Evolutionary conservation across 164 flowering plant species (phyloP), one percentile per base, ranked within the genome.

Genomic region (Vitis rotundifolia): DNA sequence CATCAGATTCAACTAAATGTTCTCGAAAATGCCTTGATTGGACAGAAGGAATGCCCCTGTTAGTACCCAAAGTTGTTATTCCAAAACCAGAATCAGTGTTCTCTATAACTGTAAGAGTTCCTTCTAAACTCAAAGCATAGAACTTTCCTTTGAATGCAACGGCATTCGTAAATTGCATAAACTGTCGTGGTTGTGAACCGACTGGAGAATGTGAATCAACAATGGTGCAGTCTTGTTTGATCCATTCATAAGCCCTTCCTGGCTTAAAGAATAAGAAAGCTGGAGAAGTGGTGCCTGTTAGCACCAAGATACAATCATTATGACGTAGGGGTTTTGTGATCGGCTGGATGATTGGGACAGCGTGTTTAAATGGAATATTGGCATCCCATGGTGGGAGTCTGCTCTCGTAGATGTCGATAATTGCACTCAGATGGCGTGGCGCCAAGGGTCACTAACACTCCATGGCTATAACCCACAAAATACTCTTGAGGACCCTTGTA

Each of bases 71-170:
- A 8, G 44, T 12, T 19, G 66, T 61, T 8, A 69, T 67, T 47
- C 53, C 9, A 8, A 55, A 69, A 31, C 22, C 7, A 59, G 71
- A 56, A 49, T 63, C 67, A 9, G 50, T 8, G 10, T 65, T 73
- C 16, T 76, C 72, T 5, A 74, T 71, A 19, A 72, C 68, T 12
- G 66, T 78, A 29, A 80, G 69, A 2, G 74, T 80, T 12, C 80
- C 78, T n/a, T 77, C 76, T 52, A 74, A 54, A 22, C 80, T 80
- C 69, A 80, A 19, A 1, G 70, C 80, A 50, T 80, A 80, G 56
- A 68, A 59, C 61, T 77, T 74, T 5, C 76, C 78, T 13, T 53
- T 7, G 18, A 68, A 63, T 5, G 16, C 71, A 13, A 80, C 60
- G 5, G 68, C 72, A 66, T 71, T 77, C 7, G 72, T 74, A 22